Conservation (phyloP, 257 asterid genomes). For the Eucommia ulmoides region DNA sequence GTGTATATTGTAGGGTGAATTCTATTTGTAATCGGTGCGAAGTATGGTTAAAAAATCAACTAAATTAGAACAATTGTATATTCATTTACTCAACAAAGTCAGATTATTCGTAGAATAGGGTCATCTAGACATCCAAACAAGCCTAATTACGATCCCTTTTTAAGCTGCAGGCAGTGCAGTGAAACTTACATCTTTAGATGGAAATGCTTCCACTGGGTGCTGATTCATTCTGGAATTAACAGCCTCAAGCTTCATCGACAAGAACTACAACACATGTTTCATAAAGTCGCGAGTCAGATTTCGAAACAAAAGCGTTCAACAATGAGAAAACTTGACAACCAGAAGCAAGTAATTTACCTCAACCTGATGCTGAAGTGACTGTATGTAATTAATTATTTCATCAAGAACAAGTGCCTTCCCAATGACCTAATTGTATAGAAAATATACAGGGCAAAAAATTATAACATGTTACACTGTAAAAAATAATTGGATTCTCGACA, state of each 20-base stretch:
- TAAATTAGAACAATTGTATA: background rate
- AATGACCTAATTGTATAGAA: too few species aligned
- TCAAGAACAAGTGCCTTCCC: constrained; percentile 22
- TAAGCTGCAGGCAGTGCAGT: constrained; percentile 1
- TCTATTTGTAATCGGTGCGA: too few species aligned
- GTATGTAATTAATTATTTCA: constrained; percentile 20
- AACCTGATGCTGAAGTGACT: constrained; percentile 19
- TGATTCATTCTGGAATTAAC: constrained; percentile 62
- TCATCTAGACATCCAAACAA: background rate
- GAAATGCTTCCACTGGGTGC: constrained; percentile 45
- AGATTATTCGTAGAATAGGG: background rate
- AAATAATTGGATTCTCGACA: too few species aligned
- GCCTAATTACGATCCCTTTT: background rate
- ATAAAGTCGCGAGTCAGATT: constrained; percentile 7
- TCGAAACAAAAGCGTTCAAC: background rate
- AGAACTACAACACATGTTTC: constrained; percentile 35
- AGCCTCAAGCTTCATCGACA: constrained; percentile 97
- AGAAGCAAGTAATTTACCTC: constrained; percentile 11
- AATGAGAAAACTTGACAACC: background rate
- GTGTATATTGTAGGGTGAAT: too few species aligned
- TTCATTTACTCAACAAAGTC: background rate
- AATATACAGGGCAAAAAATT: too few species aligned
- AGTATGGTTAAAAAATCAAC: background rate
- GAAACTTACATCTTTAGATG: constrained; percentile 65
- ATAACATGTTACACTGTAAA: too few species aligned